Conservation (phyloP, 2,329 filamentous ascomycete species). For the Drechslerella coelobrocha region DNA sequence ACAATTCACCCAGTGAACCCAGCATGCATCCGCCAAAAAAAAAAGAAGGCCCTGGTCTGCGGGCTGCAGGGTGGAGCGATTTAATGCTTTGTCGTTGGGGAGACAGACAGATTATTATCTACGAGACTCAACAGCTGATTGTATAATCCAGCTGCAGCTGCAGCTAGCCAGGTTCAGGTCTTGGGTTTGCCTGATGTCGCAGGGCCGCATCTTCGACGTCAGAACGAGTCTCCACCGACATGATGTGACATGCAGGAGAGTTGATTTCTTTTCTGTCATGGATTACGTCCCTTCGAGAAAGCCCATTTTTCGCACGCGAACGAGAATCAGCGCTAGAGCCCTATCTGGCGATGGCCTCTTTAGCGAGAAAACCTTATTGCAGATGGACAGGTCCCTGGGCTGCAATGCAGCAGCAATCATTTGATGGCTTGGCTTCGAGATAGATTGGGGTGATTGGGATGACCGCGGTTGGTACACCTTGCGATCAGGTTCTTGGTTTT, state of each 20-base stretch:
- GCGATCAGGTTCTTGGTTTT: not conserved
- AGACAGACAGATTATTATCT: no score
- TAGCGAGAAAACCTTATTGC: constrained; percentile 18
- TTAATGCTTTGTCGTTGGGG: not conserved
- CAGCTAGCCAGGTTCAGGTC: not conserved
- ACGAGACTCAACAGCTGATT: constrained; percentile 1
- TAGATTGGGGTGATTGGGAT: not conserved
- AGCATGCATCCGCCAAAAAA: constrained; percentile 6
- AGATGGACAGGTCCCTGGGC: not conserved
- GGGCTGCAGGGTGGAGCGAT: constrained; percentile 20
- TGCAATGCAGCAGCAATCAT: not conserved
- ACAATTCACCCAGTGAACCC: not conserved
- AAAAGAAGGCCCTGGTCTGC: constrained; percentile 1
- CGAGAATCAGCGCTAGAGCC: not conserved
- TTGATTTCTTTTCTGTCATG: not conserved
- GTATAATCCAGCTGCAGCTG: constrained; percentile 3
- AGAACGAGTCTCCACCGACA: not conserved
- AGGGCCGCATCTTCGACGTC: not conserved
- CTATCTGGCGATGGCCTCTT: constrained; percentile 22
- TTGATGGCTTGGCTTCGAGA: not conserved
- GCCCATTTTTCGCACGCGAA: not conserved
- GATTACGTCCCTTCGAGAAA: not conserved
- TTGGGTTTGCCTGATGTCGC: not conserved
- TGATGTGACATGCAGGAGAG: not conserved
- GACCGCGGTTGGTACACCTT: not conserved